Conservation (phyloP, 1,284 basidiomycete genomes). For the Ceratobasidium sp. region DNA sequence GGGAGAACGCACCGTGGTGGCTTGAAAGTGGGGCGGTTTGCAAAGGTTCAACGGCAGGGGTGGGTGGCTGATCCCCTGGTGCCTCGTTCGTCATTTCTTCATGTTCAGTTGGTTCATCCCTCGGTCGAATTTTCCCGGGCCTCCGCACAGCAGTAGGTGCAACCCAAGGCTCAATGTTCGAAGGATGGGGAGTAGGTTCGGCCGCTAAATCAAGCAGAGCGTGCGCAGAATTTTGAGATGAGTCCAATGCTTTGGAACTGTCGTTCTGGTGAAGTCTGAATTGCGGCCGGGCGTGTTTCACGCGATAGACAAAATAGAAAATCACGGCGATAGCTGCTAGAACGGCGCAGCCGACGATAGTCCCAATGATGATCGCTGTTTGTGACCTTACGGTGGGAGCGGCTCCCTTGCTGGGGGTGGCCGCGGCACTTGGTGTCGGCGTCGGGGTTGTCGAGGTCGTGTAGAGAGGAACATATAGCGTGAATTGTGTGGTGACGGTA, state of each 20-base stretch:
- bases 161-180: conserved; percentile 38
- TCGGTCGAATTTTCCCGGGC: not conserved
- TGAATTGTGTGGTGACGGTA: conserved; percentile 32
- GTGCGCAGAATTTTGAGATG: conserved; percentile 12
- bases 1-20: not conserved
- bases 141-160: not conserved
- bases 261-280: not conserved
- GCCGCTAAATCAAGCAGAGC: conserved; percentile 30
- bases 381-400: not conserved
- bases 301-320: not conserved
- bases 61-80: not conserved
- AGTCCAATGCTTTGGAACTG: not conserved
- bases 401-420: no score
- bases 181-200: conserved; percentile 27
- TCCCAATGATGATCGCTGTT: conserved; percentile 5
- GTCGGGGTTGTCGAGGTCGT: conserved; percentile 17
- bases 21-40: not conserved
- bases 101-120: not conserved
- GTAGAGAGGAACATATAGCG: conserved; percentile 27
- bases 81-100: not conserved
- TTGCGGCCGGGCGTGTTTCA: not conserved
- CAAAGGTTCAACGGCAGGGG: not conserved
- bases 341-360: conserved; percentile 4
- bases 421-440: not conserved
- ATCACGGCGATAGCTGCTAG: not conserved